A percentile compares a stretch with the other conserved stretches of the same genome.
Conservation (phyloP, 2,329 filamentous ascomycete species). For the Clonostachys solani region DNA sequence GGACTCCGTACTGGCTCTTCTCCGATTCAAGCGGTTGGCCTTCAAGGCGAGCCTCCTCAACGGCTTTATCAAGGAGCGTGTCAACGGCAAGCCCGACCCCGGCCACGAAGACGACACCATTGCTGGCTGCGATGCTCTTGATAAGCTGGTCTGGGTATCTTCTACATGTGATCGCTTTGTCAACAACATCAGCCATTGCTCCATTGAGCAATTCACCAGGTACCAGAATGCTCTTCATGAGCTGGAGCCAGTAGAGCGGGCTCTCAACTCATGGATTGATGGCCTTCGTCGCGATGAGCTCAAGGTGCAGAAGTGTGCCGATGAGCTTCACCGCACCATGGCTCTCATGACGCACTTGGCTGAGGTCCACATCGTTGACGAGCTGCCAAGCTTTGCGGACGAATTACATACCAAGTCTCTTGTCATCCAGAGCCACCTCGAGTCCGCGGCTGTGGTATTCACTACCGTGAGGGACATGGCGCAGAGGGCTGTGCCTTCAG, state of each 20-base stretch:
- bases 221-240: slow-evolving; percentile 82
- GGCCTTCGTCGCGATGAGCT: slow-evolving; percentile 78
- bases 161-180: slow-evolving; percentile 82
- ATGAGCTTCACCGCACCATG: slow-evolving; percentile 78
- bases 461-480: slow-evolving; percentile 61
- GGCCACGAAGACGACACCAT: slow-evolving; percentile 76
- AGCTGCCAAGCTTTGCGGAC: slow-evolving; percentile 70
- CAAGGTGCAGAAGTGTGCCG: slow-evolving; percentile 76
- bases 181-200: slow-evolving; percentile 74
- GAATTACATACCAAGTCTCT: slow-evolving; percentile 73
- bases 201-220: slow-evolving; percentile 70
- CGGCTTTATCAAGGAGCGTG: slow-evolving; percentile 72
- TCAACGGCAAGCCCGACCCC: slow-evolving; percentile 62
- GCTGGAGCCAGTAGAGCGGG: slow-evolving; percentile 85
- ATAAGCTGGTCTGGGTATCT: slow-evolving; percentile 81
- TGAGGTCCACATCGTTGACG: slow-evolving; percentile 70
- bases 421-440: slow-evolving; percentile 76
- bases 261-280: slow-evolving; percentile 85
- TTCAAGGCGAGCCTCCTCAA: slow-evolving; percentile 84
- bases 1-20: slow-evolving; percentile 81
- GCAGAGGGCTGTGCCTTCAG: slow-evolving; percentile 53
- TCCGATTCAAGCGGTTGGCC: slow-evolving; percentile 81
- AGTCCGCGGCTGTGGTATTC: slow-evolving; percentile 69
- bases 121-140: slow-evolving; percentile 73
- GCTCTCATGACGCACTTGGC: slow-evolving; percentile 83